These are phyloP conservation scores for Artomyces pyxidatus DNA, from an alignment of 768 basidiomycete species.

Conservation along the genomic window DNA sequence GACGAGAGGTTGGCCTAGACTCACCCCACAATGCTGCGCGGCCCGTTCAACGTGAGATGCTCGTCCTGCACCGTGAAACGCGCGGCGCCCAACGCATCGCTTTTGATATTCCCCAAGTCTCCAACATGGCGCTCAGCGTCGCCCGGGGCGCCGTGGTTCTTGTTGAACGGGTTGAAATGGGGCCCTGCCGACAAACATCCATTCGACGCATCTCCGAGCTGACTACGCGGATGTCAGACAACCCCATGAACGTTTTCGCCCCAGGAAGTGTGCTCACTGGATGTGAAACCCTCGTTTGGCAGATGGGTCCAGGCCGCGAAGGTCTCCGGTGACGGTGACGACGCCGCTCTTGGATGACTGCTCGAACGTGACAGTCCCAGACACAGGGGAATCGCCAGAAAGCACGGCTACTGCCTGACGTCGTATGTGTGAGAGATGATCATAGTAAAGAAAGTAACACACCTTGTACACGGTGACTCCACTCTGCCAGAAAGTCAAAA, in stretches of 20 bases:
- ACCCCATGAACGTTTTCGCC: no score
- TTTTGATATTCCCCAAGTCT: conserved; percentile 66
- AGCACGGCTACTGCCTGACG: conserved; percentile 52
- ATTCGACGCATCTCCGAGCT: conserved; percentile 53
- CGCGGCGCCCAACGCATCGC: conserved; percentile 50
- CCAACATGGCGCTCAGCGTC: conserved; percentile 60
- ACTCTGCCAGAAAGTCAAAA: background rate
- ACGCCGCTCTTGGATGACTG: conserved; percentile 42
- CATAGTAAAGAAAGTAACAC: background rate
- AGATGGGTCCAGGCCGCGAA: conserved; percentile 51
- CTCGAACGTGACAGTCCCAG: conserved; percentile 59
- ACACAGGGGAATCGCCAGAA: conserved; percentile 49
- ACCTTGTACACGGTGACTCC: background rate
- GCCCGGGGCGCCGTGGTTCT: conserved; percentile 56
- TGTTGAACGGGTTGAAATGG: conserved; percentile 69
- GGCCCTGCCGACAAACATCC: conserved; percentile 63
- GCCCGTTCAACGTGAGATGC: conserved; percentile 60
- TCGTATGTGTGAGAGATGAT: background rate
- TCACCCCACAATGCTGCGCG: conserved; percentile 62
- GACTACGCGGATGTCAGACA: conserved; percentile 23
- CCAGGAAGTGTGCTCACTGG: conserved; percentile 42
- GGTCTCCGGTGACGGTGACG: conserved; percentile 54
- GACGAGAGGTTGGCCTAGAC: conserved; percentile 14
- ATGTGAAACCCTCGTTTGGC: conserved; percentile 71
- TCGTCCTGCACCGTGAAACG: conserved; percentile 50